Percentiles rank a stretch among this genome's conserved stretches.
phyloP scores from a whole-genome alignment of 2,329 filamentous ascomycete species.

The Hypoxylon sp. region DNA sequence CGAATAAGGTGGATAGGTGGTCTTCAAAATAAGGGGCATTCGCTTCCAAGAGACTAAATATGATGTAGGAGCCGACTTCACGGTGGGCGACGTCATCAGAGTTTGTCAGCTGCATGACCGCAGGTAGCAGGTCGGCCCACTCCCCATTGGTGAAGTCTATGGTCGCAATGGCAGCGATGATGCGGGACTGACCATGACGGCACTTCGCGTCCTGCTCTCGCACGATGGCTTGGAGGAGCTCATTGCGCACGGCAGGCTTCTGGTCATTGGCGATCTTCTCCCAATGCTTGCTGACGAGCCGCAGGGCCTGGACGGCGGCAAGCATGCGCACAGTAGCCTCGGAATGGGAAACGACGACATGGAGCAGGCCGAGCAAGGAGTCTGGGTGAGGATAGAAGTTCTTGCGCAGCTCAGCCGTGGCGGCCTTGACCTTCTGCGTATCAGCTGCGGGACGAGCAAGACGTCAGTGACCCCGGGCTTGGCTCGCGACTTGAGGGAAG shows the following conservation, averaged over 20 bases:
- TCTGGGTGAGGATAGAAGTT: conserved; percentile 91
- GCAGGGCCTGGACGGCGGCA: conserved; percentile 89
- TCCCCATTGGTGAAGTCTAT: conserved; percentile 89
- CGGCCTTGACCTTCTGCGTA: conserved; percentile 89
- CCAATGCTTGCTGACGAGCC: conserved; percentile 91
- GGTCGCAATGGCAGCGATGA: conserved; percentile 88
- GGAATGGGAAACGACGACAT: conserved; percentile 86
- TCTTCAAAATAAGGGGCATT: conserved; percentile 88
- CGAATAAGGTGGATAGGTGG: conserved; percentile 83
- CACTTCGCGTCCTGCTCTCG: conserved; percentile 83
- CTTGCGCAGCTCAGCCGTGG: conserved; percentile 91
- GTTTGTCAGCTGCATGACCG: conserved; percentile 83
- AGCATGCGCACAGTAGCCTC: conserved; percentile 84
- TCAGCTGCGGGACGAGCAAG: conserved; percentile 73
- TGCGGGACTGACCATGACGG: conserved; percentile 88
- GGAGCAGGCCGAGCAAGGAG: conserved; percentile 87
- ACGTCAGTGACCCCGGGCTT: conserved; percentile 54
- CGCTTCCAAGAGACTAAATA: conserved; percentile 91
- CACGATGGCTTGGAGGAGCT: conserved; percentile 86
- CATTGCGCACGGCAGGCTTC: conserved; percentile 84
- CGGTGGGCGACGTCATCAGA: conserved; percentile 83
- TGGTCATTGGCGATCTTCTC: conserved; percentile 78
- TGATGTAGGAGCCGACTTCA: conserved; percentile 92
- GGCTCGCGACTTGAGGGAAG: neutral
- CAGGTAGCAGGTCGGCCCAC: conserved; percentile 84